Base-by-base conservation (phyloP, 352 stramenopile genomes). In the Globisporangium megalacanthum region DNA sequence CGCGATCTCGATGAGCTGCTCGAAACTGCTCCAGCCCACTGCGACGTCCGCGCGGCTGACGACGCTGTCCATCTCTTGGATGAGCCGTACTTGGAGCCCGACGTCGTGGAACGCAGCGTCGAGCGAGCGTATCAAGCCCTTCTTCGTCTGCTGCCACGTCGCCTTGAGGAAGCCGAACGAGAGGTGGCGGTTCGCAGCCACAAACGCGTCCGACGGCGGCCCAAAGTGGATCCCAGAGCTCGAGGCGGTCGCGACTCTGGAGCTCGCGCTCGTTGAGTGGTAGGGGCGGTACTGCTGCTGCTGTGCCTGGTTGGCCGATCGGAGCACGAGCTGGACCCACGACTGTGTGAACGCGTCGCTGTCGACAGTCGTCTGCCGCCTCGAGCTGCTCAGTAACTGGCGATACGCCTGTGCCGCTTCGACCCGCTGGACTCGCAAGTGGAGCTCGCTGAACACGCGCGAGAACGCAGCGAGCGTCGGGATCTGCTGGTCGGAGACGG, bases 91-190 rank as follows among this genome's bases (percentile, higher is more conserved):
- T 42, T 79, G 73, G 5, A 79, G 54, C 0, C 73, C 73, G 15
- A 83, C 55, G 29, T 79, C 73, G 49, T 78, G 63, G 37, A 83
- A 77, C 31, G 58, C 52, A 1, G 53, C 46, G 25, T 79, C 65
- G 8, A 83, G 50, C 22, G 56, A 65, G 25, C 64, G 70, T 15
- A 83, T 77, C 13, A 73, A 62, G 33, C 75, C 70, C 15, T 66
- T 64, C 54, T 77, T 83, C 14, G 68, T 77, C 39, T 73, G 65
- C 37, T 77, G 54, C 73, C 73, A 83, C 11, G 64, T 77, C 33
- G 60, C 61, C 2, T 55, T 56, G 6, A 83, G 61, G 29, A 79
- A 83, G 13, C 68, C 68, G 15, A 58, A 56, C 4, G 73, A 71
- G 3, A 79, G 64, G 19, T 56, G 50, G 20, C 65, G 60, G 14